Evolutionary conservation across 164 flowering plant species (phyloP).

Genomic region (Vitis labrusca): DNA sequence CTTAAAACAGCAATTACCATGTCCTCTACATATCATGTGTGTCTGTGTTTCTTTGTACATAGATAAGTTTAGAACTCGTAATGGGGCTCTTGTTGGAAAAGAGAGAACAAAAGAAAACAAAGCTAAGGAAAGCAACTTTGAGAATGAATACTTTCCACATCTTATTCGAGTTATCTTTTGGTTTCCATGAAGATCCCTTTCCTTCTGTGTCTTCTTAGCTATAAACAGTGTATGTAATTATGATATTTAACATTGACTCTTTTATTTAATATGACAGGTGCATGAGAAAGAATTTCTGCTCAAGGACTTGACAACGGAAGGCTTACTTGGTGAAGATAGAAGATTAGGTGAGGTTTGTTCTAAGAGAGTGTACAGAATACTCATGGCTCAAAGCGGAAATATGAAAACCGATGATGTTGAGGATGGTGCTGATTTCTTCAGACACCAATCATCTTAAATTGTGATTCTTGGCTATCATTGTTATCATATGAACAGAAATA

Average conservation of each 20-base stretch:
- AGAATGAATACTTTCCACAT: neutral
- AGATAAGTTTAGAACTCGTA: no score
- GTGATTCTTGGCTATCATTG: no score
- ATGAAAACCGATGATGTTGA: slow-evolving; percentile 88
- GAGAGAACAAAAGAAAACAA: no score
- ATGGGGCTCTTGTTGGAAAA: no score
- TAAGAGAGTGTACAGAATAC: slow-evolving; percentile 88
- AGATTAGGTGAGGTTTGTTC: slow-evolving; percentile 92
- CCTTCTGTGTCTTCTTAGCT: neutral
- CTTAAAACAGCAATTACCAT: no score
- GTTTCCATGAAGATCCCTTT: neutral
- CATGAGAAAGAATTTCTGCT: slow-evolving; percentile 91
- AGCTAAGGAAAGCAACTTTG: no score
- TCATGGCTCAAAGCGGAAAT: slow-evolving; percentile 83
- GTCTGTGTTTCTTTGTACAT: no score
- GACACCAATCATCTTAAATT: neutral
- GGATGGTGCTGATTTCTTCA: slow-evolving; percentile 85
- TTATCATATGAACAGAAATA: no score
- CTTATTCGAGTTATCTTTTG: neutral
- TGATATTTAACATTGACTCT: neutral
- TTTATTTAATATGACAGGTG: slow-evolving; percentile 42
- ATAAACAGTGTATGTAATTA: neutral
- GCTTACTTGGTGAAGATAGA: slow-evolving; percentile 65
- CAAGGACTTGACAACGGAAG: slow-evolving; percentile 69
- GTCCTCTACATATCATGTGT: no score